A percentile compares a stretch with the other conserved stretches of the same genome.
Evolutionary conservation across 163 green algal genomes (phyloP).

Genomic region (Volvox carteri): DNA sequence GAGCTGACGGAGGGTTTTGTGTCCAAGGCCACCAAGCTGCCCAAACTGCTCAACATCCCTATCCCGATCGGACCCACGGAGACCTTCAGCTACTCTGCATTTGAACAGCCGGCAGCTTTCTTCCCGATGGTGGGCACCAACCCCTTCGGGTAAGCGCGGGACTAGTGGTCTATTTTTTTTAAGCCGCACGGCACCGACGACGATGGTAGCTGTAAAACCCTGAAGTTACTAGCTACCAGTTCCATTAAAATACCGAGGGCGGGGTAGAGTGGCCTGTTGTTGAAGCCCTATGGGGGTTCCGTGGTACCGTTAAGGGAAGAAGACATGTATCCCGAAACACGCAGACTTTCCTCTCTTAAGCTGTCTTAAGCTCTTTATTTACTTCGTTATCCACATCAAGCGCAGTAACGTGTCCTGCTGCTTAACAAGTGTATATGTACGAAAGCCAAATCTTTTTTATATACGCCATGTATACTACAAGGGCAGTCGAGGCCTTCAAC

Average conservation of each 20-base stretch:
- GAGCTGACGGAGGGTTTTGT: slow-evolving; percentile 6
- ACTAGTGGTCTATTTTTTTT: not conserved
- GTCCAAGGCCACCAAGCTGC: not conserved
- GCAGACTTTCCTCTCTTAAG: too few relatives aligned
- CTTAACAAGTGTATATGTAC: too few relatives aligned
- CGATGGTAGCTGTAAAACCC: not conserved
- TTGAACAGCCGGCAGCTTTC: not conserved
- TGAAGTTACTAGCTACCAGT: too few relatives aligned
- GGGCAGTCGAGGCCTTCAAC: too few relatives aligned
- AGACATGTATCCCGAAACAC: not conserved
- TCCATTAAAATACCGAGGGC: not conserved
- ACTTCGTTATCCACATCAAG: too few relatives aligned
- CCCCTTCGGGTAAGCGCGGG: not conserved
- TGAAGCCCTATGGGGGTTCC: not conserved
- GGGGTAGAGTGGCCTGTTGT: not conserved
- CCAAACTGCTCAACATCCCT: not conserved
- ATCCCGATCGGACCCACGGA: not conserved
- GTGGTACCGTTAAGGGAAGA: too few relatives aligned
- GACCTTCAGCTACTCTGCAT: slow-evolving; percentile 9
- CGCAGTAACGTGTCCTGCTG: too few relatives aligned
- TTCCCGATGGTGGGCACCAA: slow-evolving; percentile 16
- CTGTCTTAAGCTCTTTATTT: too few relatives aligned
- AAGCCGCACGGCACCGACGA: not conserved
- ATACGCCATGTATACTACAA: too few relatives aligned
- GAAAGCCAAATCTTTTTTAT: too few relatives aligned